A percentile compares a stretch with the other conserved stretches of the same genome.
Evolutionary conservation across 2,329 filamentous ascomycete species (phyloP).

Genomic region (Thielaviopsis euricoi): DNA sequence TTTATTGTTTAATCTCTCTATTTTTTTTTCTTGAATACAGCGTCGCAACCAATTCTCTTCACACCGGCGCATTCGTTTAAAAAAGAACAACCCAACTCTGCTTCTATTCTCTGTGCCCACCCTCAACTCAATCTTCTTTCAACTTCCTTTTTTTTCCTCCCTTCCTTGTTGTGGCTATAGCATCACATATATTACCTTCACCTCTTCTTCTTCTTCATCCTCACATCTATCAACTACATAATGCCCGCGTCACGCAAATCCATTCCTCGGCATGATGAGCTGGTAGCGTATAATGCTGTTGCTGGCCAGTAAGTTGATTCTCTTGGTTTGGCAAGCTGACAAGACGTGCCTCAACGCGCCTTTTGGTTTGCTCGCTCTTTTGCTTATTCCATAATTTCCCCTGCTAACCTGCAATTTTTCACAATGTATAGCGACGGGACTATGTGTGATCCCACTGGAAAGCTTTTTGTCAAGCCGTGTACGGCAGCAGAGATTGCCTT

Average conservation of each 20-base stretch:
- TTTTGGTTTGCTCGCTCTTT: background rate
- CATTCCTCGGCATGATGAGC: constrained; percentile 11
- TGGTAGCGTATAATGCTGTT: constrained; percentile 50
- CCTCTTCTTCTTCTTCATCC: background rate
- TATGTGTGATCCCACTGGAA: constrained; percentile 65
- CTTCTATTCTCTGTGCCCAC: background rate
- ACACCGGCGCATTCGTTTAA: background rate
- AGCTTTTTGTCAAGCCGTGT: constrained; percentile 88
- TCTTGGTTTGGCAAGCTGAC: background rate
- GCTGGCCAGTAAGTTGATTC: constrained; percentile 59
- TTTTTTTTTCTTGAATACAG: background rate
- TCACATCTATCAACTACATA: background rate
- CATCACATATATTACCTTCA: background rate
- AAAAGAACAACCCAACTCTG: background rate
- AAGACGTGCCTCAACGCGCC: background rate
- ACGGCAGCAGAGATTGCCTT: constrained; percentile 73
- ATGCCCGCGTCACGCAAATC: background rate
- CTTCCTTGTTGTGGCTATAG: background rate
- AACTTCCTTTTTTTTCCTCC: background rate
- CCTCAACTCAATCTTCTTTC: background rate
- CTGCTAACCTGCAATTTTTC: background rate
- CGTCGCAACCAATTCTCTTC: background rate
- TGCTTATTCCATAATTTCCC: background rate
- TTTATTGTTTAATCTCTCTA: background rate
- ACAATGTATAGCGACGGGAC: constrained; percentile 58